These are phyloP conservation scores for Suhomyces emberorum DNA, from an alignment of 805 yeast species.

Conservation along the genomic window DNA sequence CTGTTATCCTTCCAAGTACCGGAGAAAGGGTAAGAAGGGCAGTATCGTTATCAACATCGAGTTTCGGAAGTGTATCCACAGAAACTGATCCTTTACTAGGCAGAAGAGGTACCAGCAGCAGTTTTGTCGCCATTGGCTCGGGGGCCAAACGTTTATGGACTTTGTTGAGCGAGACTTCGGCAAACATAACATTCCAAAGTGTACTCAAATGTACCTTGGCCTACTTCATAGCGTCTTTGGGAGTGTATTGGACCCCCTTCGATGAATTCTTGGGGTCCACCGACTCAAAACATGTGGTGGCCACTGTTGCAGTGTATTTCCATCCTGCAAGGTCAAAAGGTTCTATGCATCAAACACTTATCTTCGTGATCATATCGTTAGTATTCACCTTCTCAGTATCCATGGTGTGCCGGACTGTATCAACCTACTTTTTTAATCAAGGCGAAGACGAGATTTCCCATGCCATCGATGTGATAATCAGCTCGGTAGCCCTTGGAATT, in stretches of 20 bases:
- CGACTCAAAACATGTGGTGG: slow-evolving; percentile 76
- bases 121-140: background rate
- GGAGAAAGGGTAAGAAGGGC: slow-evolving; percentile 38
- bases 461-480: slow-evolving; percentile 50
- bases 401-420: slow-evolving; percentile 47
- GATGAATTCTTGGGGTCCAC: slow-evolving; percentile 55
- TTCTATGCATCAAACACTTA: slow-evolving; percentile 70
- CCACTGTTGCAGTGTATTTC: slow-evolving; percentile 81
- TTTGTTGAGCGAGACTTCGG: background rate
- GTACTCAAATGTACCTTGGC: slow-evolving; percentile 71
- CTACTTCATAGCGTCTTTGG: slow-evolving; percentile 68
- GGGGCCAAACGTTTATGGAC: background rate
- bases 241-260: slow-evolving; percentile 57
- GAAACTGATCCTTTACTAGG: background rate
- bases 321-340: slow-evolving; percentile 80
- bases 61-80: background rate
- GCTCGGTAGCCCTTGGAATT: slow-evolving; percentile 56
- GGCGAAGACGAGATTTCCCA: slow-evolving; percentile 51
- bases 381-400: slow-evolving; percentile 53
- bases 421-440: slow-evolving; percentile 42
- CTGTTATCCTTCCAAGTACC: slow-evolving; percentile 38
- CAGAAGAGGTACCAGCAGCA: background rate
- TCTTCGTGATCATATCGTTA: slow-evolving; percentile 56
- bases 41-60: slow-evolving; percentile 15
- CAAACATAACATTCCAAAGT: slow-evolving; percentile 1